Percentiles rank a stretch among this genome's conserved stretches.
phyloP scores from a whole-genome alignment of 2,329 filamentous ascomycete genomes.

The Talaromyces albobiverticillius region DNA sequence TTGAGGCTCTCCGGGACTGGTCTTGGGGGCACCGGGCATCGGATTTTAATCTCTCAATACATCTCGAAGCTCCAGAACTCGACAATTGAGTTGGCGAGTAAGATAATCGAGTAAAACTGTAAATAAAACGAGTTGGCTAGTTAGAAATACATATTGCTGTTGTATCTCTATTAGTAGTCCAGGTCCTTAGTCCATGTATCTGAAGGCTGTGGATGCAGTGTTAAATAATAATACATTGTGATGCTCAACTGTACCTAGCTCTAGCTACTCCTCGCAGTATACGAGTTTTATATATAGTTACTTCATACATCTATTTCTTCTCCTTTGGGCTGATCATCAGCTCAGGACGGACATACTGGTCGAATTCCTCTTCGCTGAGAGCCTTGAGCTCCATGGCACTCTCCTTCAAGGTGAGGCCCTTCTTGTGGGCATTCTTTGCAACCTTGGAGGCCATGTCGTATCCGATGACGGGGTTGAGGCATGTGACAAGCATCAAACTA shows the following conservation, averaged over 20 bases:
- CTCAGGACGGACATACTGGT: conserved; percentile 84
- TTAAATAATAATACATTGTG: conserved; percentile 5
- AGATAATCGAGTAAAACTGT: too few species aligned
- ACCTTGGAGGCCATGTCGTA: conserved; percentile 98
- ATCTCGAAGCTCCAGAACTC: too few species aligned
- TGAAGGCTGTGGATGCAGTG: too few species aligned
- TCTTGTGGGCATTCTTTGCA: conserved; percentile 98
- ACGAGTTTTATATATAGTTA: background rate
- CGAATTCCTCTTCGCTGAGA: conserved; percentile 84
- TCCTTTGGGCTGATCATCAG: conserved; percentile 87
- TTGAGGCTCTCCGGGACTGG: background rate
- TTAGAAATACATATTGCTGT: too few species aligned
- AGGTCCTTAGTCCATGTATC: too few species aligned
- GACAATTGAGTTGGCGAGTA: too few species aligned
- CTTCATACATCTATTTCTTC: conserved; percentile 48
- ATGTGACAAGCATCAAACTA: conserved; percentile 96
- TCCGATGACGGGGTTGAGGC: conserved; percentile 94
- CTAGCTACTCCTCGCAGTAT: too few species aligned
- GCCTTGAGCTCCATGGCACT: conserved; percentile 91
- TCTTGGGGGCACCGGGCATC: background rate
- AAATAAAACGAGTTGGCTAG: too few species aligned
- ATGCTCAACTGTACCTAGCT: background rate
- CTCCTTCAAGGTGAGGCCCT: conserved; percentile 89
- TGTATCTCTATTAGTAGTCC: too few species aligned
- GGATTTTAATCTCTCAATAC: background rate